Percentiles rank a stretch among this genome's conserved stretches.
phyloP scores from a whole-genome alignment of 768 basidiomycete genomes.

The Lentinula guzmanii region DNA sequence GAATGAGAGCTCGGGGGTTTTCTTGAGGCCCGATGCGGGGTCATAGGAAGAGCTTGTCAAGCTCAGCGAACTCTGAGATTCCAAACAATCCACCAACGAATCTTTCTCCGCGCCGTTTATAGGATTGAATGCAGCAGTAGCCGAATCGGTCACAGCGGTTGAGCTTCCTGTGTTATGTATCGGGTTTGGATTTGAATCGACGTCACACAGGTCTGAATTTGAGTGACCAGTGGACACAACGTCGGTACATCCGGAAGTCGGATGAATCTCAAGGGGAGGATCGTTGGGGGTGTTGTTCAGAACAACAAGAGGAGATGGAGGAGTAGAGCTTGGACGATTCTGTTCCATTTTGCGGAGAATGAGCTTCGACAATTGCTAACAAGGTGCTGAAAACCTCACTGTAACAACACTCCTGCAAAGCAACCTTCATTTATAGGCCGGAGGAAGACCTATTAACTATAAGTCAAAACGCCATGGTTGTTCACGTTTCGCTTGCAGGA shows the following conservation, averaged over 20 bases:
- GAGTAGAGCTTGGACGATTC: not conserved
- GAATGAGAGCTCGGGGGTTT: conserved; percentile 35
- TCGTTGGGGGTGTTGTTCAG: not conserved
- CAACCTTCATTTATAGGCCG: not conserved
- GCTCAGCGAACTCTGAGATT: not conserved
- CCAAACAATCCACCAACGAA: not conserved
- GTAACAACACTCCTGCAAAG: not conserved
- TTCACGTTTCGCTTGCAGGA: conserved; percentile 1
- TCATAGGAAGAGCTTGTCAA: not conserved
- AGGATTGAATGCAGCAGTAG: not conserved
- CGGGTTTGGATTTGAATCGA: not conserved
- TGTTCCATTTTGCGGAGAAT: not conserved
- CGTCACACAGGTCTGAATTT: not conserved
- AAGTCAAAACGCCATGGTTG: not conserved
- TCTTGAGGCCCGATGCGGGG: not conserved
- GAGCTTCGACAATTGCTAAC: not conserved
- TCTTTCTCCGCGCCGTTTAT: not conserved
- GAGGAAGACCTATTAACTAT: not conserved
- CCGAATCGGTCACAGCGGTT: not conserved
- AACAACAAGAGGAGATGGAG: not conserved
- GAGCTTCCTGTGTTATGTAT: not conserved
- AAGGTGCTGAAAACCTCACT: not conserved
- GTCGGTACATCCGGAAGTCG: not conserved
- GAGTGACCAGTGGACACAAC: not conserved
- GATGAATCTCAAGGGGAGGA: not conserved